These are phyloP conservation scores for Durio zibethinus DNA, from an alignment of 345 rosid species.

Conservation along the genomic window DNA sequence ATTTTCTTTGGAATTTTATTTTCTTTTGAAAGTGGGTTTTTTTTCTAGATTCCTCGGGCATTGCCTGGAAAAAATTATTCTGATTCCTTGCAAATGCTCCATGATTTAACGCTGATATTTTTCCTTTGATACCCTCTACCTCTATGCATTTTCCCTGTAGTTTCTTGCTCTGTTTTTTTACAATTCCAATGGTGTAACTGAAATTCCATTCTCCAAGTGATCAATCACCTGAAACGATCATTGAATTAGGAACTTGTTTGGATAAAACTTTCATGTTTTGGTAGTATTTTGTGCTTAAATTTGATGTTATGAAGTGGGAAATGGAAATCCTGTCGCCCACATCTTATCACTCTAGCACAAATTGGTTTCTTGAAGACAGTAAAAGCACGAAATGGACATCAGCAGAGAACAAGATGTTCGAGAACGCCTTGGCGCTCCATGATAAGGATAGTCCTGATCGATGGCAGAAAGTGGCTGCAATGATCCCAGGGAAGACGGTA, in stretches of 20 bases:
- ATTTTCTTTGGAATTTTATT: conserved; percentile 6
- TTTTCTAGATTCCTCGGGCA: conserved; percentile 54
- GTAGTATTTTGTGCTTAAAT: background rate
- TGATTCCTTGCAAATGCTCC: conserved; percentile 53
- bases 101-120: conserved; percentile 51
- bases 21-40: conserved; percentile 31
- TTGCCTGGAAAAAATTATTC: conserved; percentile 43
- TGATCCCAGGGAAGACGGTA: conserved; percentile 70
- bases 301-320: conserved; percentile 53
- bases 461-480: conserved; percentile 53
- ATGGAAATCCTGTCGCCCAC: conserved; percentile 59
- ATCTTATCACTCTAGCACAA: conserved; percentile 38
- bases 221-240: background rate
- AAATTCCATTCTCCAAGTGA: background rate
- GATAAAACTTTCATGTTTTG: background rate
- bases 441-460: conserved; percentile 69
- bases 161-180: conserved; percentile 15
- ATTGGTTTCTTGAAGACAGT: conserved; percentile 58
- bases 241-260: conserved; percentile 1
- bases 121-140: conserved; percentile 26
- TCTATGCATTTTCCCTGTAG: conserved; percentile 21
- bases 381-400: conserved; percentile 58
- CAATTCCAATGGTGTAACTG: background rate
- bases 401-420: conserved; percentile 81
- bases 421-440: conserved; percentile 68